A percentile compares a stretch with the other conserved stretches of the same genome.
Evolutionary conservation across 257 asterid species (phyloP).

Genomic region (Apocynum venetum): DNA sequence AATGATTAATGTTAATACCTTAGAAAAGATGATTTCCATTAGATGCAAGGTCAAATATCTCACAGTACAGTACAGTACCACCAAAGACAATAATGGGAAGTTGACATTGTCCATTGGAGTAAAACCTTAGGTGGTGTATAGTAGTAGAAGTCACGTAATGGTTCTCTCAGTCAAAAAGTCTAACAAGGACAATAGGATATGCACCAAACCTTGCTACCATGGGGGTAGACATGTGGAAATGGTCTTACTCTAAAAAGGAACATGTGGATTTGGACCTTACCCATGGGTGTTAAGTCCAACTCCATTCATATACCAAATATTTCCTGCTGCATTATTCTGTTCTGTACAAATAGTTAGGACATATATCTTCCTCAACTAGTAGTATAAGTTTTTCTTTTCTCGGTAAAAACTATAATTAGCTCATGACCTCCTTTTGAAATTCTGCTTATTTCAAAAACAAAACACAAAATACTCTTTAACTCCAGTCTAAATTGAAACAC

Average conservation of each 20-base stretch:
- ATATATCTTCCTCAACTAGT: no score
- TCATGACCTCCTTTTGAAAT: no score
- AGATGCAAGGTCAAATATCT: neutral
- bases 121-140: neutral
- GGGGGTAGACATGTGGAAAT: neutral
- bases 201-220: neutral
- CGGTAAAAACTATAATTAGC: no score
- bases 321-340: no score
- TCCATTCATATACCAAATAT: no score
- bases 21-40: neutral
- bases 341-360: no score
- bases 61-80: neutral
- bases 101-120: neutral
- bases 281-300: neutral
- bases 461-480: no score
- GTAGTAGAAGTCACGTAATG: no score
- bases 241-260: neutral
- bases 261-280: neutral
- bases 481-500: no score
- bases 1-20: neutral
- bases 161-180: no score
- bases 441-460: no score
- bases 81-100: neutral
- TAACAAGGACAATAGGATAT: neutral
- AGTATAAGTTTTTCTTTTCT: no score